Evolutionary conservation across 139 green algal species (phyloP), one percentile per base, ranked within the genome.

Genomic region (Chlamydomonas schloesseri): DNA sequence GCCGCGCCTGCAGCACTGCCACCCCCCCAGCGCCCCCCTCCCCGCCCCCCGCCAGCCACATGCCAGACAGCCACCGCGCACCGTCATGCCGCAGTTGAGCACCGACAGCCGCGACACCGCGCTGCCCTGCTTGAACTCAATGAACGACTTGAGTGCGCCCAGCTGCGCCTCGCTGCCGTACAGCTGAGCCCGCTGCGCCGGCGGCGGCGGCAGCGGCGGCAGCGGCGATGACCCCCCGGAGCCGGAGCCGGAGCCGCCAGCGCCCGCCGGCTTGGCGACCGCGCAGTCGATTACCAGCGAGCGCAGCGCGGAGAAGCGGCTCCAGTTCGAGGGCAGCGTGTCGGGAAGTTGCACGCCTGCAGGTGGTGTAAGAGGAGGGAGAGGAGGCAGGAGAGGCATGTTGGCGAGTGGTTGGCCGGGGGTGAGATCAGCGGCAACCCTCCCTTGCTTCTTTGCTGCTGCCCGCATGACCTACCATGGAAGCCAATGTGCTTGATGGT

Each of bases 31-130:
- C 42, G 14, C 60, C 31, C 17, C 1, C 18, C 24, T 2, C 2
- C 60, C 60, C 60, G 15, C 23, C 60, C 23, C 23, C 60, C 5
- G 13, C 60, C 21, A 11, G 60, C 23, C 57, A 24, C 57, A 15
- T 34, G 8, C 8, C 9, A 26, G 9, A 5, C 62, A 29, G 15
- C 13, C 29, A 2, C 31, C 9, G 11, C 57, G 11, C 79, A 85
- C 67, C 79, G 46, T n/a, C 29, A 85, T 55, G 14, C 81, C 81
- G 50, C 81, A 87, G 24, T 79, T 79, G 34, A 87, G 2, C 29
- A 87, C 47, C 50, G 26, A 71, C 33, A 87, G 24, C 24, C 37
- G 58, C 24, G 33, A 34, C 11, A 87, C 31, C 31, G 36, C 71
- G 14, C 24, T 23, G 13, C 29, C 55, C 29, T 46, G 28, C 34